Evolutionary conservation across 139 green algal genomes (phyloP).

Genomic region (Edaphochlamys debaryana): DNA sequence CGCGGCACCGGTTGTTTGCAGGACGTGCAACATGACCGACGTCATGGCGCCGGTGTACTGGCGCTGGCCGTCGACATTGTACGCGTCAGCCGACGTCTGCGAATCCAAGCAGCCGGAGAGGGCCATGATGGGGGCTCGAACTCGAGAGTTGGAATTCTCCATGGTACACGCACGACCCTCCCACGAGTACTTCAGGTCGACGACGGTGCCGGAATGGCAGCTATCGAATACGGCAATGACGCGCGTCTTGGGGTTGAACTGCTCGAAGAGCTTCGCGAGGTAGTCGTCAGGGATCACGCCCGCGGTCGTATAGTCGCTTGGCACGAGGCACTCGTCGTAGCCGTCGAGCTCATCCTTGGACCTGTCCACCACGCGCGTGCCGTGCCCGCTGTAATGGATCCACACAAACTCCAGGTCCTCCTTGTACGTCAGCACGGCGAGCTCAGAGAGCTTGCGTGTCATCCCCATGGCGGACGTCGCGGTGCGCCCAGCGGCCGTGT

Average conservation of each 20-base stretch:
- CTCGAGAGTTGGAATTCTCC: not conserved
- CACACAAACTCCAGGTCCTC: not conserved
- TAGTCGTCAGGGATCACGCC: slow-evolving; percentile 68
- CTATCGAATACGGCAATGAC: slow-evolving; percentile 76
- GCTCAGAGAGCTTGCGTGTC: slow-evolving; percentile 41
- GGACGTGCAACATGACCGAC: slow-evolving; percentile 2
- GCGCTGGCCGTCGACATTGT: not conserved
- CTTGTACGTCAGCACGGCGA: not conserved
- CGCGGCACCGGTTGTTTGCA: not conserved
- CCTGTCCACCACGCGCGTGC: slow-evolving; percentile 64
- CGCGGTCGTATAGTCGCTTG: slow-evolving; percentile 21
- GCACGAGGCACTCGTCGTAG: slow-evolving; percentile 68
- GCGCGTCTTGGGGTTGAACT: slow-evolving; percentile 53
- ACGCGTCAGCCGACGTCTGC: not conserved
- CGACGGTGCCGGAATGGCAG: slow-evolving; percentile 63
- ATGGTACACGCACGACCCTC: not conserved
- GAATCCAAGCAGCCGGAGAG: not conserved
- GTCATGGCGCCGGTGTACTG: not conserved
- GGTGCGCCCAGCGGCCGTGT: not conserved
- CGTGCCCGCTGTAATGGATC: slow-evolving; percentile 57
- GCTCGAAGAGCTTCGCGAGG: slow-evolving; percentile 57
- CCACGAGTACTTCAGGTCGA: slow-evolving; percentile 68
- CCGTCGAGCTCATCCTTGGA: slow-evolving; percentile 71
- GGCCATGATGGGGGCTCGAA: not conserved
- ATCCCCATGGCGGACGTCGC: not conserved